A percentile compares a stretch with the other conserved stretches of the same genome.
phyloP scores from a whole-genome alignment of 2,329 filamentous ascomycete species.

The Lasiodiplodia theobromae region DNA sequence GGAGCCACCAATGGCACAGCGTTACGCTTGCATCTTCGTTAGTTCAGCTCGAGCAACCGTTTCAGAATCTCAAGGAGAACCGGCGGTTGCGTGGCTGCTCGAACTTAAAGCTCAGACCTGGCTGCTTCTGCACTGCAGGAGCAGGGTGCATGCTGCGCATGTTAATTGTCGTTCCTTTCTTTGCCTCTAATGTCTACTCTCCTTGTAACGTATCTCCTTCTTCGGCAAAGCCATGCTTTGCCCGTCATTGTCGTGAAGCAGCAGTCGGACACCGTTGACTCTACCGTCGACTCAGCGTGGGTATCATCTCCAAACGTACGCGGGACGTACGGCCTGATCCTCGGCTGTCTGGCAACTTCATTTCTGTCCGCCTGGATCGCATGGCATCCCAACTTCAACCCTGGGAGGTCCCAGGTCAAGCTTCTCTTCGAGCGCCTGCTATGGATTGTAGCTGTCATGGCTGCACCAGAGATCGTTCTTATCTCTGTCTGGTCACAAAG shows the following conservation, averaged over 20 bases:
- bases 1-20: slow-evolving; percentile 16
- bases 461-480: slow-evolving; percentile 37
- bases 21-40: slow-evolving; percentile 10
- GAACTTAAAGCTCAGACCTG: slow-evolving; percentile 2
- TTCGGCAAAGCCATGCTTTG: slow-evolving; percentile 7
- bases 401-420: neutral
- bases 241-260: slow-evolving; percentile 7
- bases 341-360: slow-evolving; percentile 37
- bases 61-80: slow-evolving; percentile 12
- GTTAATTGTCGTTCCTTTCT: neutral
- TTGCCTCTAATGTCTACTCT: slow-evolving; percentile 22
- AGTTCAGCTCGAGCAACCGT: slow-evolving; percentile 4
- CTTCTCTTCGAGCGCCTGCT: slow-evolving; percentile 25
- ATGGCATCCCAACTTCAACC: slow-evolving; percentile 38
- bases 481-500: slow-evolving; percentile 38
- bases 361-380: slow-evolving; percentile 39
- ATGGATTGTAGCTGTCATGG: slow-evolving; percentile 37
- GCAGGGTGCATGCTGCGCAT: slow-evolving; percentile 24
- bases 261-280: neutral
- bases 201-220: slow-evolving; percentile 12
- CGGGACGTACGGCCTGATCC: slow-evolving; percentile 36
- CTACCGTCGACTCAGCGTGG: slow-evolving; percentile 28
- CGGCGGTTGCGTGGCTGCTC: neutral
- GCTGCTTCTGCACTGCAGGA: slow-evolving; percentile 8
- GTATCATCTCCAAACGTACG: slow-evolving; percentile 32